Evolutionary conservation across 495 filamentous ascomycete genomes (phyloP), one percentile per base, ranked within the genome.

Genomic region (Halenospora varia): DNA sequence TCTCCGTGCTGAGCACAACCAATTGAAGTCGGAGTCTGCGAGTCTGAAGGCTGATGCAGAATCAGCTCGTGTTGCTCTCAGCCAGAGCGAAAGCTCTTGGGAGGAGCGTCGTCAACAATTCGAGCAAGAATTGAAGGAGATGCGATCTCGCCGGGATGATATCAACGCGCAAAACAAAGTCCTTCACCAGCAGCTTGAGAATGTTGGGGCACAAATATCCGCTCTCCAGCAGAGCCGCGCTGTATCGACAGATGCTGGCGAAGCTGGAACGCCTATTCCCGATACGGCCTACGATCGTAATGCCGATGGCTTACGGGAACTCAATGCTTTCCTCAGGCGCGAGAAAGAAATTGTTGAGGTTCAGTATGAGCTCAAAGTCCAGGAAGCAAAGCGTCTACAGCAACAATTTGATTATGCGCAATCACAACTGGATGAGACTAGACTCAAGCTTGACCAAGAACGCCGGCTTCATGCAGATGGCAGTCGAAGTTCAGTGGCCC

Each of bases 321-420:
- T 97, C 40, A 92, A 95, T 71, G 85, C 82, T 49, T 97, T 90
- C 71, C 75, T 97, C 52, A 85, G 95, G n/a, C 84, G 89, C 45
- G 95, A 97, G 73, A 97, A 97, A 73, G 92, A 97, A 64, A 97
- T 99, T 62, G 84, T 97, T 2, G 92, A 97, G 56, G 90, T 96
- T 6, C 92, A 97, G 65, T 90, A 89, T 57, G 90, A 97, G 60
- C 79, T 96, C 26, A 89, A 90, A 48, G 74, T 86, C 0, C 88
- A 96, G 66, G 94, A 97, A 66, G 77, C 81, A 51, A 95, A 91
- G 69, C 82, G 95, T 24, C 72, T 96, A 3, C 87, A 92, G 59
- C 91, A 97, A 55, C 90, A 97, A 62, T 77, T 97, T 18, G 88
- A 96, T 51, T 89, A 96, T 72, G 78, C 87, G 13, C 89, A 90